These are phyloP conservation scores for Kwoniella dejecticola DNA, from an alignment of 768 basidiomycete genomes.

Conservation along the genomic window DNA sequence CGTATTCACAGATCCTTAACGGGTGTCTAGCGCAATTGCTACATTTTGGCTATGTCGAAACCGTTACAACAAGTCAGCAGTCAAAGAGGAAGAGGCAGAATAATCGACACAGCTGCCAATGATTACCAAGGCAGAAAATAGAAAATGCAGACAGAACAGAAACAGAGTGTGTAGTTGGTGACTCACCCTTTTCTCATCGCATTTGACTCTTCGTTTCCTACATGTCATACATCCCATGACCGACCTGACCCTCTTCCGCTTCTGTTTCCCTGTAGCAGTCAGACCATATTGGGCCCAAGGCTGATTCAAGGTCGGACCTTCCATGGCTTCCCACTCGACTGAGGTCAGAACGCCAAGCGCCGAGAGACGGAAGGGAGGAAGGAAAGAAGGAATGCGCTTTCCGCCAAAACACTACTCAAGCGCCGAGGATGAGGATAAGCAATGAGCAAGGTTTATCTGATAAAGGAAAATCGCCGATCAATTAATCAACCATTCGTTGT, in stretches of 20 bases:
- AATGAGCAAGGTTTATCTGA: no score
- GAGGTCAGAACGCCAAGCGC: no score
- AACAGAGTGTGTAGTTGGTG: not conserved
- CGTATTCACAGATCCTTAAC: slow-evolving; percentile 8
- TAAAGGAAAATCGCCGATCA: no score
- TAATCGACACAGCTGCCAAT: no score
- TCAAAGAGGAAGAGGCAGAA: not conserved
- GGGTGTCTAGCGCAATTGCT: slow-evolving; percentile 9
- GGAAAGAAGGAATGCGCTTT: no score
- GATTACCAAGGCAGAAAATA: no score
- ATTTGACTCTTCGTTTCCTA: slow-evolving; percentile 8
- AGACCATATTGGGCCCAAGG: not conserved
- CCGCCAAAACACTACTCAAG: no score
- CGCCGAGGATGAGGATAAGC: no score
- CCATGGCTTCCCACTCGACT: not conserved
- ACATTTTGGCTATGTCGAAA: slow-evolving; percentile 6
- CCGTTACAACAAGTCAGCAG: no score
- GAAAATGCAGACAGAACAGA: no score
- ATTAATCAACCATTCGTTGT: no score
- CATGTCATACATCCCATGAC: slow-evolving; percentile 7
- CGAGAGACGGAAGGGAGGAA: no score
- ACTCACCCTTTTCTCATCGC: slow-evolving; percentile 12
- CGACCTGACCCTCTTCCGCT: slow-evolving; percentile 4
- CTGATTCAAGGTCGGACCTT: not conserved
- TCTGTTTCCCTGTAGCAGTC: slow-evolving; percentile 3